Conservation (phyloP, 805 yeast species). For the Metschnikowia henanensis region DNA sequence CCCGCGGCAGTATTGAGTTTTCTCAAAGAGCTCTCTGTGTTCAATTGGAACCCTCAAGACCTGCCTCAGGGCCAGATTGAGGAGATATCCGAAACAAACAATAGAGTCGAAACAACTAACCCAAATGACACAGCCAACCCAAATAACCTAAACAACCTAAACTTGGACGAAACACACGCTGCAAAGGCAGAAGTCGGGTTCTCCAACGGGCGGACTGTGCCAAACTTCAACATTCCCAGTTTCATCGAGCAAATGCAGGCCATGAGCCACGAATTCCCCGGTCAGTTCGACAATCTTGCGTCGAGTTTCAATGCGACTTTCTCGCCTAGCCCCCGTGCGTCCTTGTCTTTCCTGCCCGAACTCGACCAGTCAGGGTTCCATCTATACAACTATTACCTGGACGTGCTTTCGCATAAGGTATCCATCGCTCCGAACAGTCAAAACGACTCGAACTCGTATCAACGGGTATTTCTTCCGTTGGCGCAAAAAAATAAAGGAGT, state of each 20-base stretch:
- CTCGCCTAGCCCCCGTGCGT: constrained; percentile 28
- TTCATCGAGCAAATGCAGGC: constrained; percentile 17
- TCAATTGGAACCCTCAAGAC: constrained; percentile 6
- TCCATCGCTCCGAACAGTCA: constrained; percentile 48
- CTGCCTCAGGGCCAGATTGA: constrained; percentile 1
- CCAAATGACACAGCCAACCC: too few relatives aligned
- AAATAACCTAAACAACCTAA: too few relatives aligned
- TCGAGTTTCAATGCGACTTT: constrained; percentile 23
- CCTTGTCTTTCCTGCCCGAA: constrained; percentile 20
- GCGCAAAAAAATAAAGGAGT: constrained; percentile 54
- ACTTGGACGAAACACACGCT: neutral
- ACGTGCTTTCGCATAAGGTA: constrained; percentile 41
- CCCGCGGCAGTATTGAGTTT: constrained; percentile 27
- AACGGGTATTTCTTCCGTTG: constrained; percentile 53
- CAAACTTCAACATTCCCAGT: constrained; percentile 13
- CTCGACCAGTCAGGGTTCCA: constrained; percentile 21
- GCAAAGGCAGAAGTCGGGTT: neutral
- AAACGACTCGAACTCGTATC: constrained; percentile 48
- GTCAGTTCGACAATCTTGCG: constrained; percentile 8
- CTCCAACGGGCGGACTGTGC: neutral
- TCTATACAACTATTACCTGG: constrained; percentile 50
- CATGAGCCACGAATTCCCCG: constrained; percentile 11
- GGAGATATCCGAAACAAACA: neutral
- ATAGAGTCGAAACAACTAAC: too few relatives aligned
- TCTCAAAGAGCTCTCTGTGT: constrained; percentile 24